phyloP scores from a whole-genome alignment of 78 protist genomes.

The Isochrysis galbana region DNA sequence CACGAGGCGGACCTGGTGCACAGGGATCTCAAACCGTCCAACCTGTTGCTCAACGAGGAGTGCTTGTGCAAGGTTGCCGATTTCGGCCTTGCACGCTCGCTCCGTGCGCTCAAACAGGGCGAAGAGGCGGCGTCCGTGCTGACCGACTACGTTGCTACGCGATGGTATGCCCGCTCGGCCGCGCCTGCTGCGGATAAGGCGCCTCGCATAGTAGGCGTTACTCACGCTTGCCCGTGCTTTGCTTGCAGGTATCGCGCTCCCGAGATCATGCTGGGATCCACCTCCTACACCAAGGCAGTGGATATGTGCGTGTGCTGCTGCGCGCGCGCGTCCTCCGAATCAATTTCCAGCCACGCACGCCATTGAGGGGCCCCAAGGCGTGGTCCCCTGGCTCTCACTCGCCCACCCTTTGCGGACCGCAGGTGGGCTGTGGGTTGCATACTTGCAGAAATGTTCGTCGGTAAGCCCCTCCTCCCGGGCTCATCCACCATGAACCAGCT shows the following conservation, averaged over 20 bases:
- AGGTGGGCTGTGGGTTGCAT: slow-evolving; percentile 45
- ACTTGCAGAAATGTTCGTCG: slow-evolving; percentile 20
- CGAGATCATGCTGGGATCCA: slow-evolving; percentile 39
- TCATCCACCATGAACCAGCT: slow-evolving; percentile 46
- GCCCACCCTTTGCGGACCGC: slow-evolving; percentile 28
- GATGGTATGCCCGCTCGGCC: no score
- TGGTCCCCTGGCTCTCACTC: no score
- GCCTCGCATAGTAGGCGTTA: no score
- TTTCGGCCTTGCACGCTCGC: slow-evolving; percentile 57
- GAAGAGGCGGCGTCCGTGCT: slow-evolving; percentile 21
- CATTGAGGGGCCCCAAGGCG: no score
- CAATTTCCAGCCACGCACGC: no score
- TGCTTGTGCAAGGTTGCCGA: slow-evolving; percentile 40
- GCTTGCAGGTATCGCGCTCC: slow-evolving; percentile 37
- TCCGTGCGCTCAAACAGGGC: neutral
- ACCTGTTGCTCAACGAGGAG: slow-evolving; percentile 33
- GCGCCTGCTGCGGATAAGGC: no score
- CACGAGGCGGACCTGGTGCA: slow-evolving; percentile 88
- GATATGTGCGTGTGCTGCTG: slow-evolving; percentile 37
- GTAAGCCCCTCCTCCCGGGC: slow-evolving; percentile 45
- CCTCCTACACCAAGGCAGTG: slow-evolving; percentile 26
- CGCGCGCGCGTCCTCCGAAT: no score
- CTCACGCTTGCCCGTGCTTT: no score
- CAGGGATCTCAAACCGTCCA: slow-evolving; percentile 49
- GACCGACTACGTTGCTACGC: slow-evolving; percentile 60